Conservation (phyloP, 345 rosid genomes). For the Sonneratia caseolaris region DNA sequence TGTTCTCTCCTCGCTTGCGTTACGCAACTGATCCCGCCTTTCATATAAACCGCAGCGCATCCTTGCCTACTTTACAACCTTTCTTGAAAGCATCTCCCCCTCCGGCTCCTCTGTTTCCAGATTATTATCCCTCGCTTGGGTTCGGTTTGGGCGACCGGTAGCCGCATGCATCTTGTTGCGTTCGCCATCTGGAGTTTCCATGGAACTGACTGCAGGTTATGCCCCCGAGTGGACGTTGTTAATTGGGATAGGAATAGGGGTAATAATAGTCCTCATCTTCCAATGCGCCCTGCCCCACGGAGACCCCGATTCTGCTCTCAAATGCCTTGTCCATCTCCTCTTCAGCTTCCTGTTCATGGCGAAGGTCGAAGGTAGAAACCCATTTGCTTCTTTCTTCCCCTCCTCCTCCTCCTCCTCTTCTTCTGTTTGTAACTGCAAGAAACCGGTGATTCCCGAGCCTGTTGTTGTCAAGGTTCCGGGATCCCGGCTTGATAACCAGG, state of each 20-base stretch:
- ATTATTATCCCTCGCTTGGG: not conserved
- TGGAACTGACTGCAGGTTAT: not conserved
- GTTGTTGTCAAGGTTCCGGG: not conserved
- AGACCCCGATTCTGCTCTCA: conserved; percentile 1
- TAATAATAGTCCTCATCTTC: not conserved
- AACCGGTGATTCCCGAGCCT: not conserved
- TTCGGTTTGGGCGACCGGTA: not conserved
- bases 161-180: not conserved
- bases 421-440: not conserved
- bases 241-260: not conserved
- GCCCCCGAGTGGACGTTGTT: not conserved
- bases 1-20: not conserved
- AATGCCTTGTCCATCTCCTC: not conserved
- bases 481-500: not conserved
- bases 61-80: not conserved
- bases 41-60: not conserved
- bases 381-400: not conserved
- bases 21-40: not conserved
- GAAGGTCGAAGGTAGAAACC: not conserved
- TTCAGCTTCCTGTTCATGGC: not conserved
- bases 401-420: not conserved
- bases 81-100: not conserved
- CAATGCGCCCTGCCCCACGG: not conserved
- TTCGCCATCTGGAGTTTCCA: not conserved
- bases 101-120: not conserved